Evolutionary conservation across 1,284 basidiomycete species (phyloP), one percentile per base, ranked within the genome.

Genomic region (Ceratobasidium sp.): DNA sequence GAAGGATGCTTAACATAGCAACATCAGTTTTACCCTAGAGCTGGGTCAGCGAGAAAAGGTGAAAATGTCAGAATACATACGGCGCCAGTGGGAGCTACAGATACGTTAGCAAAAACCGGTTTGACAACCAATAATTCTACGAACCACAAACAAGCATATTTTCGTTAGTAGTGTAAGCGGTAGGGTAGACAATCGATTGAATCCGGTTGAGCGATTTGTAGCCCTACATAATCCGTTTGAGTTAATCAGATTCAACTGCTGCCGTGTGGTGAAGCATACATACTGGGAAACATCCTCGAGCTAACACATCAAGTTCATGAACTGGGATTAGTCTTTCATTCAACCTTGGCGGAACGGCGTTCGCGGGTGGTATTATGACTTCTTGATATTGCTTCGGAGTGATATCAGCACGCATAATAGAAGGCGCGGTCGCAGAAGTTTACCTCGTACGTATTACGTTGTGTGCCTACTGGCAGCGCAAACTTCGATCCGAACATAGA

Each of bases 1-100:
- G 93, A 70, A 99, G 89, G 78, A 99, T 94, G 1, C 95, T 90
- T 82, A 99, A 88, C 92, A 99, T 96, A 0, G 98, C 98, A 0
- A 99, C 95, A 84, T 99, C 98, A 0, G 98, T 99, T 94, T 99
- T 99, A 86, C 98, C 98, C 94, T 97, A 81, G 42, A 65, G 1
- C 76, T 33, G 48, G 61, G 40, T 28, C 13, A 28, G 46, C n/a
- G 52, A 13, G 57, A 5, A 4, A 73, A 80, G n/a, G 70, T 79
- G 79, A 82, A 38, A 73, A 57, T 28, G 6, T n/a, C 28, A 26
- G 13, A 33, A 50, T 44, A 88, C 93, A 85, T 82, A 96, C 95
- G 80, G 96, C 96, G 88, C 96, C 96, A 79, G 96, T 98, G 0
- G 96, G 96, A 82, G 96, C 96, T 96, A 78, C 57, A 28, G 20